phyloP scores from a whole-genome alignment of 371 early-diverging fungal species.

The Lichtheimia hyalospora region DNA sequence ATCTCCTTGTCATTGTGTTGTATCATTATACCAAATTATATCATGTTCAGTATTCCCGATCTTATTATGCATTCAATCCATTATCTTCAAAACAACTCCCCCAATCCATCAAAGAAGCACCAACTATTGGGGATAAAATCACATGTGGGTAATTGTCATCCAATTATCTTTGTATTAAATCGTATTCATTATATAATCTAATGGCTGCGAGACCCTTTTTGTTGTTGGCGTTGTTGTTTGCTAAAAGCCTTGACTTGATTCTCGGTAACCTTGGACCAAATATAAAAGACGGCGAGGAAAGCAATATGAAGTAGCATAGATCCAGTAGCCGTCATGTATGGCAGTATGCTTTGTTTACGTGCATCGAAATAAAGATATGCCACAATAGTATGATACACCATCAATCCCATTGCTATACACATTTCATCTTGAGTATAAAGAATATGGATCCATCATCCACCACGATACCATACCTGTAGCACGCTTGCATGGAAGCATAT shows the following conservation, averaged over 20 bases:
- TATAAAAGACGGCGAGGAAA: slow-evolving; percentile 27
- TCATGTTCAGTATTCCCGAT: background rate
- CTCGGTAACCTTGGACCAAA: slow-evolving; percentile 44
- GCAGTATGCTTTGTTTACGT: slow-evolving; percentile 24
- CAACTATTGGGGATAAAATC: no score
- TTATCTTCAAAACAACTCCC: no score
- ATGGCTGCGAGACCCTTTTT: background rate
- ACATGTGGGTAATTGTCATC: no score
- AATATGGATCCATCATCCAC: background rate
- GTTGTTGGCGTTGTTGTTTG: slow-evolving; percentile 5
- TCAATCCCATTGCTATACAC: slow-evolving; percentile 29
- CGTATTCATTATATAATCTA: no score
- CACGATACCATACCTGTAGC: slow-evolving; percentile 28
- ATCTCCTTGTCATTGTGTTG: no score
- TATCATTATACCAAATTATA: no score
- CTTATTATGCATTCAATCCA: no score
- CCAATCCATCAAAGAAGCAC: no score
- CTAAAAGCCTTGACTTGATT: slow-evolving; percentile 36
- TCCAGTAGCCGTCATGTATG: slow-evolving; percentile 12
- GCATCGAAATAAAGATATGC: slow-evolving; percentile 28
- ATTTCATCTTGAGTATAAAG: background rate
- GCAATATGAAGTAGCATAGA: slow-evolving; percentile 22
- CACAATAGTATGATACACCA: slow-evolving; percentile 35
- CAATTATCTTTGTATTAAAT: no score
- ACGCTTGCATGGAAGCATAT: slow-evolving; percentile 49